These are phyloP conservation scores for Ceratobasidium sp. DNA, from an alignment of 1,284 basidiomycete genomes.

Conservation along the genomic window DNA sequence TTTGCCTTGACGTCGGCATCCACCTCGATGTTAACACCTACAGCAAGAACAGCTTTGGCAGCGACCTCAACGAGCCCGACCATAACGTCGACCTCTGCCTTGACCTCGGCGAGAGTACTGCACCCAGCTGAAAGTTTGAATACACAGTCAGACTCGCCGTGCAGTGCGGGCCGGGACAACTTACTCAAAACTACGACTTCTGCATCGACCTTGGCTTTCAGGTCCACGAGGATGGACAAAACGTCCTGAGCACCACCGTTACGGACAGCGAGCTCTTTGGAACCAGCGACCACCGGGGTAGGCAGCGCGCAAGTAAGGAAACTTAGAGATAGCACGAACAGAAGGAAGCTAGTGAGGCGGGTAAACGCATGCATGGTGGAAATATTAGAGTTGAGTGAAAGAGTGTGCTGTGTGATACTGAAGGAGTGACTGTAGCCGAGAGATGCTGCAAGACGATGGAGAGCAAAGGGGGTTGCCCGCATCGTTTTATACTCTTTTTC, in stretches of 20 bases:
- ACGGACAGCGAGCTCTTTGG: constrained; percentile 11
- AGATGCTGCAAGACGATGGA: too few species aligned
- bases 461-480: too few species aligned
- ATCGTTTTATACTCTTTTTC: too few species aligned
- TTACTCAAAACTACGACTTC: neutral
- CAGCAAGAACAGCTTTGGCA: neutral
- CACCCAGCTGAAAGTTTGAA: neutral
- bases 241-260: neutral
- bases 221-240: neutral
- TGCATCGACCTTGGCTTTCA: neutral
- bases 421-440: constrained; percentile 7
- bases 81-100: neutral
- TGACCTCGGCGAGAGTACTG: neutral
- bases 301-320: constrained; percentile 38
- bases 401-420: neutral
- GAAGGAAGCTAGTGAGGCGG: constrained; percentile 40
- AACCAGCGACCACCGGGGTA: neutral
- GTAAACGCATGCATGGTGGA: constrained; percentile 36
- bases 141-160: too few species aligned
- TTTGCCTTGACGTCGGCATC: neutral
- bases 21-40: neutral
- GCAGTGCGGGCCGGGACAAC: too few species aligned
- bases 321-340: constrained; percentile 37
- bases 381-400: neutral
- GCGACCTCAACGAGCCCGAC: neutral